Base-by-base conservation (phyloP, 2,329 filamentous ascomycete genomes). In the Fusarium marasasianum region DNA sequence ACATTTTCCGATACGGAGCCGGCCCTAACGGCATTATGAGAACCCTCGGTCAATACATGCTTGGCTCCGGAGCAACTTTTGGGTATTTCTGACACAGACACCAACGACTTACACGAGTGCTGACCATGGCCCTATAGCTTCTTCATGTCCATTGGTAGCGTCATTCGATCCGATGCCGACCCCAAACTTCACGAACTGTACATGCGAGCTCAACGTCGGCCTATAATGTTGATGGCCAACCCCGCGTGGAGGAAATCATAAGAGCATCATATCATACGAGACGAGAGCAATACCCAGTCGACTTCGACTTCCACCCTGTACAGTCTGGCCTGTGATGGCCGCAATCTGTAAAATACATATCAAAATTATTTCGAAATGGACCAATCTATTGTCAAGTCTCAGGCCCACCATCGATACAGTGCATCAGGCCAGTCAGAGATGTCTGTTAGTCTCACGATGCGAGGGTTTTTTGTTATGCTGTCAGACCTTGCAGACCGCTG, bases 131-230 rank as follows among this genome's bases (percentile, higher is more conserved):
- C 5, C 17, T 62, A 26, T 73, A 92, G 90, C 31, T 98, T 98
- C 86, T 99, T 99, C 89, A 99, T 99, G 96, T 96, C 94, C 66
- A 98, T 99, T 78, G 96, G 96, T 77, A 98, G 94, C 78, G 95
- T 97, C 50, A 98, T 99, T 80, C 93, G 96, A 81, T 95, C 94
- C 69, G 96, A 99, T 78, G 91, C 94, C 74, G 94, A 94, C 48
- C 91, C 93, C 43, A 91, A 93, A 78, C 87, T 92, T 67, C 88
- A 91, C 76, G 90, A 95, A 81, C 90, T 93, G 66, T 98, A 96
- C 85, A 89, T 91, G 76, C 90, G 90, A 81, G 91, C 93, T 57
- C 91, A 92, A 76, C 88, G 92, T 78, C 89, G 90, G 72, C 94
- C 95, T 31, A 91, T 96, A 79, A 90, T 97, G 40, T 68, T 83